These are phyloP conservation scores for Trichoderma harzianum DNA, from an alignment of 2,329 filamentous ascomycete genomes.

Conservation along the genomic window DNA sequence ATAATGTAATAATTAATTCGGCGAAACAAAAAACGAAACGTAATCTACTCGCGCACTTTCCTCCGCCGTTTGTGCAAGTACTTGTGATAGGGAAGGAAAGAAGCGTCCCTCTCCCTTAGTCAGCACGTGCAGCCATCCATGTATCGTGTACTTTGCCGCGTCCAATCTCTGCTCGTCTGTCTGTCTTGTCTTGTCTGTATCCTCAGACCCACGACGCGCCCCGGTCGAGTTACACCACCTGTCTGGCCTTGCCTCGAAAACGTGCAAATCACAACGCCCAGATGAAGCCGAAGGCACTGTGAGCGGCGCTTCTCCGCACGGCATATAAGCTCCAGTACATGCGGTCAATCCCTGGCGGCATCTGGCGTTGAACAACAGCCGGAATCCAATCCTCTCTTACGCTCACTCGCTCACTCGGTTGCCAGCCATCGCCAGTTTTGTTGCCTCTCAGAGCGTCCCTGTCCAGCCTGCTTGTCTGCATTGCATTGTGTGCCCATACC, in stretches of 20 bases:
- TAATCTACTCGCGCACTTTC: too few species aligned
- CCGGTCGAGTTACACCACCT: background rate
- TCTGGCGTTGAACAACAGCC: constrained; percentile 7
- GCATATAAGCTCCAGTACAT: background rate
- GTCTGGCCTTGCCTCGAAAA: background rate
- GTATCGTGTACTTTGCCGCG: constrained; percentile 1
- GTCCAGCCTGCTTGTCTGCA: background rate
- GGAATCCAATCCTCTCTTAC: background rate
- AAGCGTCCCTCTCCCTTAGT: background rate
- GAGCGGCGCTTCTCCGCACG: constrained; percentile 2
- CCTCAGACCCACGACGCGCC: background rate
- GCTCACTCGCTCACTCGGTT: background rate
- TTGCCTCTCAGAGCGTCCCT: background rate
- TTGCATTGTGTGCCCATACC: background rate
- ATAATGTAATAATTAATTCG: background rate
- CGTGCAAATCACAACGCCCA: background rate
- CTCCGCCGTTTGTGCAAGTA: background rate
- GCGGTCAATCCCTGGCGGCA: background rate
- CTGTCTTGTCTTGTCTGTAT: background rate
- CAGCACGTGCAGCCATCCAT: background rate
- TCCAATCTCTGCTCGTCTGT: background rate
- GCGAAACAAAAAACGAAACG: background rate
- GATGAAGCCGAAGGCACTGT: background rate
- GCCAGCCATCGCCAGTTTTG: background rate
- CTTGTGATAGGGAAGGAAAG: background rate